Evolutionary conservation across 1,284 basidiomycete species (phyloP), one percentile per base, ranked within the genome.

Genomic region (Cutaneotrichosporon daszewskae): DNA sequence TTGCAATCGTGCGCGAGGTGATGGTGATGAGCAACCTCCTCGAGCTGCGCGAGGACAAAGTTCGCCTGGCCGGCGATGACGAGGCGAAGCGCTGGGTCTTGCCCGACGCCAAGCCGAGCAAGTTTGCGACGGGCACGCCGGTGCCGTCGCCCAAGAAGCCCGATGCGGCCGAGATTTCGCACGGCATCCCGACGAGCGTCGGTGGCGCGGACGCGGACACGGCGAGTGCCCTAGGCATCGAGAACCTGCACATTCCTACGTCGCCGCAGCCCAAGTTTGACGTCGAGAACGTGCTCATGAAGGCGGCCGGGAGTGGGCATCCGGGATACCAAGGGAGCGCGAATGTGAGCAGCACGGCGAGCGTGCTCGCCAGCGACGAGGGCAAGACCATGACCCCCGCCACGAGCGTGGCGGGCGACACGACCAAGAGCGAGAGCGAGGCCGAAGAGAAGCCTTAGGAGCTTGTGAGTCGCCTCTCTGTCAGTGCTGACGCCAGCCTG

Each of bases 51-150:
- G 69, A 66, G 18, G 64, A 72, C 36, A 79, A 78, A 70, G 85
- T 85, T 23, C 77, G 87, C 23, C 79, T 85, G 74, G 69, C 74
- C 2, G 73, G 75, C 25, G n/a, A n/a, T n/a, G 68, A 65, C 2
- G 70, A 66, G 10, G 86, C 84, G 80, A 73, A 78, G 57, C 68
- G 73, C 43, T 89, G 79, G 66, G 79, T 89, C 14, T 68, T 89
- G n/a, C 87, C 86, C 0, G 77, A 77, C 53, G 84, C 85, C 26
- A 59, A 60, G 36, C 49, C 60, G 13, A 33, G 19, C 24, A 33
- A 27, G 2, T 23, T 22, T 17, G 32, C 38, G 29, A 11, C 16
- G n/a, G 3, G n/a, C 8, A n/a, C n/a, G n/a, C 8, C 23, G 20
- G 19, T 19, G 9, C 24, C 43, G 4, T 50, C 47, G 17, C 47